These are phyloP conservation scores for Adansonia digitata DNA, from an alignment of 345 rosid genomes.

Conservation along the genomic window DNA sequence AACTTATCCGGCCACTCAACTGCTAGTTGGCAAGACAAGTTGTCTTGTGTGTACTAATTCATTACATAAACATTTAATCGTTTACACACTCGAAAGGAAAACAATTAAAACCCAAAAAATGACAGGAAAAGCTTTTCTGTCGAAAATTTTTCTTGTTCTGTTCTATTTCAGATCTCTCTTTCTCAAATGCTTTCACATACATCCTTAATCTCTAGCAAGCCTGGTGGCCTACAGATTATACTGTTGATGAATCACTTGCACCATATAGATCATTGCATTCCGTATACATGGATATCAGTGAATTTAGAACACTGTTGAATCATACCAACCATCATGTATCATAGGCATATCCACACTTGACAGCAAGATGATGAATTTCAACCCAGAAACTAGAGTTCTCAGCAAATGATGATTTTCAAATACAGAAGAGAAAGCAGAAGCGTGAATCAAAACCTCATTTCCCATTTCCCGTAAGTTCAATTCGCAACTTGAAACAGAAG, in stretches of 20 bases:
- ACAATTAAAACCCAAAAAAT: not conserved
- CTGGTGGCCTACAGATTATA: not conserved
- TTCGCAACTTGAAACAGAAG: not conserved
- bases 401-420: not conserved
- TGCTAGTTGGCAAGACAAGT: not conserved
- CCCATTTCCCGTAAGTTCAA: not conserved
- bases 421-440: not conserved
- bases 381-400: not conserved
- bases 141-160: not conserved
- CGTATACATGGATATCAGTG: not conserved
- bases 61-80: not conserved
- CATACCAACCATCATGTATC: not conserved
- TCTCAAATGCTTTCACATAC: not conserved
- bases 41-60: not conserved
- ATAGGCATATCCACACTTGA: not conserved
- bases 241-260: not conserved
- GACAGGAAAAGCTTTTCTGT: not conserved
- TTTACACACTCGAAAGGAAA: not conserved
- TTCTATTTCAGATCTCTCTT: not conserved
- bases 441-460: not conserved
- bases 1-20: not conserved
- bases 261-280: not conserved
- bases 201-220: not conserved
- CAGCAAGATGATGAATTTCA: not conserved
- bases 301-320: not conserved